Percentiles rank a stretch among this genome's conserved stretches.
These are phyloP conservation scores for Nannochloropsis salina DNA, from an alignment of 108 stramenopile species.

Conservation along the genomic window DNA sequence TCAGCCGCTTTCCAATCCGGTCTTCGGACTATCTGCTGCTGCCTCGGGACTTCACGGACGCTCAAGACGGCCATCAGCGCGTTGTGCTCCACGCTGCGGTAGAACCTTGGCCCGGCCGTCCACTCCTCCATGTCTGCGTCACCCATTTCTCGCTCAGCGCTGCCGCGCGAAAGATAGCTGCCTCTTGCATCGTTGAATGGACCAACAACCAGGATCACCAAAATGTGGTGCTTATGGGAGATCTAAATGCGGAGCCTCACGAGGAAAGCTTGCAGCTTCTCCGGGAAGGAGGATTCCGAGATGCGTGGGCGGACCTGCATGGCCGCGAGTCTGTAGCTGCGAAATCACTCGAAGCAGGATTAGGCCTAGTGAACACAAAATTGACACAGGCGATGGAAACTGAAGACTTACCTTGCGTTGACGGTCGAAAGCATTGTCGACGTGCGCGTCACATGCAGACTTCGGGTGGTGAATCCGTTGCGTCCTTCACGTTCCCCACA, in stretches of 20 bases:
- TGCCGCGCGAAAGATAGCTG: not conserved
- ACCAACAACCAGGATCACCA: not conserved
- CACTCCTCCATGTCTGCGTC: not conserved
- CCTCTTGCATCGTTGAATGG: not conserved
- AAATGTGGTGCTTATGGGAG: not conserved
- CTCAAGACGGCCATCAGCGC: constrained; percentile 17
- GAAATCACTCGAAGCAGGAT: not conserved
- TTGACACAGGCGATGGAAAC: not conserved
- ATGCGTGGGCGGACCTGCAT: not conserved
- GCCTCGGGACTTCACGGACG: not conserved
- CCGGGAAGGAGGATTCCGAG: not conserved
- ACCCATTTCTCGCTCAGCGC: not conserved
- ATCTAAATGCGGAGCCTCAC: not conserved
- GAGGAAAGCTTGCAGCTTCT: constrained; percentile 8
- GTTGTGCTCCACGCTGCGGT: not conserved
- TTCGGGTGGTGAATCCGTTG: not conserved
- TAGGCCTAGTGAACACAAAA: not conserved
- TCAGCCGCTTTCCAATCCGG: not conserved
- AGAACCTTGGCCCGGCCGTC: not conserved
- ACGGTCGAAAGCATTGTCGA: not conserved
- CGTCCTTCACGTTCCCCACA: not conserved
- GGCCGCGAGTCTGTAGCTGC: not conserved
- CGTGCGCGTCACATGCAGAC: not conserved
- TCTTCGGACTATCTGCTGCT: not conserved
- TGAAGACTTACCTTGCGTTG: not conserved